These are phyloP conservation scores for Phytophthora palmivora DNA, from an alignment of 352 stramenopile genomes.

Conservation along the genomic window DNA sequence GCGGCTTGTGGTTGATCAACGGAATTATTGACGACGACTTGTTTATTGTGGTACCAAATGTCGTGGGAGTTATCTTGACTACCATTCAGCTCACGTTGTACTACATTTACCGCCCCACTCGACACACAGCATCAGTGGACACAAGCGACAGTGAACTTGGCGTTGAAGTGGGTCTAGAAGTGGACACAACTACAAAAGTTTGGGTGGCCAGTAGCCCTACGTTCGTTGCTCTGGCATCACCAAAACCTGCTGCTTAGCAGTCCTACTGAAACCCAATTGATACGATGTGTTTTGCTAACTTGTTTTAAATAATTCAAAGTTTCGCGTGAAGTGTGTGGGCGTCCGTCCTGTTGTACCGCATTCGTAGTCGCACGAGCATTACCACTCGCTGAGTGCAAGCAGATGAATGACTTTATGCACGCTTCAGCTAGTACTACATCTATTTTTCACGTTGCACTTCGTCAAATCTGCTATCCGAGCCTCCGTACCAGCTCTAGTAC, in stretches of 20 bases:
- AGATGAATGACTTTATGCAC: too few species aligned
- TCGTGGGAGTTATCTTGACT: conserved; percentile 41
- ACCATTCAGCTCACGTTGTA: conserved; percentile 57
- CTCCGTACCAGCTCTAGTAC: too few species aligned
- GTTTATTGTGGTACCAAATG: conserved; percentile 54
- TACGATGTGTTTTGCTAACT: too few species aligned
- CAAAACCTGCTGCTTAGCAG: conserved; percentile 2
- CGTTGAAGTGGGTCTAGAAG: conserved; percentile 11
- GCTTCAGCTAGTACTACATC: too few species aligned
- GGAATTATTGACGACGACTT: conserved; percentile 51
- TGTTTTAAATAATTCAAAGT: too few species aligned
- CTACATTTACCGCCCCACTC: conserved; percentile 41
- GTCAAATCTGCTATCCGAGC: too few species aligned
- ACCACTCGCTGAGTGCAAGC: too few species aligned
- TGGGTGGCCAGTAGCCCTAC: background rate
- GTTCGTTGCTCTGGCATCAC: conserved; percentile 10
- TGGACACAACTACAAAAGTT: background rate
- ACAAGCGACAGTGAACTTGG: conserved; percentile 17
- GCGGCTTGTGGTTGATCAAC: conserved; percentile 59
- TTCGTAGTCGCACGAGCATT: too few species aligned
- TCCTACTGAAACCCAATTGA: too few species aligned
- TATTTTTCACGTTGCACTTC: too few species aligned
- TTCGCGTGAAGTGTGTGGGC: too few species aligned
- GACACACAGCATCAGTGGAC: background rate
- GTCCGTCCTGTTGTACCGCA: too few species aligned